These are phyloP conservation scores for Leccinum arenicola DNA, from an alignment of 768 basidiomycete genomes.

Conservation along the genomic window DNA sequence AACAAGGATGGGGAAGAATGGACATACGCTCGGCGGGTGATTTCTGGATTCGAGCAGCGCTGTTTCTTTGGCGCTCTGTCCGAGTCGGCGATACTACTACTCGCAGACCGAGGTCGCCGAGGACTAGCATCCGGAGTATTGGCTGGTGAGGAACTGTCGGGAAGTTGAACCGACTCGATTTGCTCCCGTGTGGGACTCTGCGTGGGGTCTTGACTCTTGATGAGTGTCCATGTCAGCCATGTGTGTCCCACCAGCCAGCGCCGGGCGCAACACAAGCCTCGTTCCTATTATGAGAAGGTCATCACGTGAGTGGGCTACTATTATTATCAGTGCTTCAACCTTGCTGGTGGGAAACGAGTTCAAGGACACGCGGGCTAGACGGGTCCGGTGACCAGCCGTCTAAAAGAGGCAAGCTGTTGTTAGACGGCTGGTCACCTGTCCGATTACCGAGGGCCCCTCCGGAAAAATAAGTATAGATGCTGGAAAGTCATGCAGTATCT, in stretches of 20 bases:
- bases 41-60: background rate
- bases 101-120: background rate
- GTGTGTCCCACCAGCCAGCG: background rate
- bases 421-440: too few species aligned
- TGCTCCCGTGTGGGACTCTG: background rate
- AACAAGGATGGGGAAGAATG: background rate
- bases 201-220: background rate
- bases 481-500: too few species aligned
- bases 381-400: too few species aligned
- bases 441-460: background rate
- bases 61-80: background rate
- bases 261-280: too few species aligned
- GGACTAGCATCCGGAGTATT: background rate
- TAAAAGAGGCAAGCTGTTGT: too few species aligned
- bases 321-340: too few species aligned
- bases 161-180: background rate
- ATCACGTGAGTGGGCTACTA: background rate
- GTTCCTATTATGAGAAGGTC: background rate
- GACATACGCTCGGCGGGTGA: background rate
- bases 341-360: too few species aligned
- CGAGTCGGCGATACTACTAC: background rate
- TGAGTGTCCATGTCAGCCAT: background rate
- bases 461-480: background rate
- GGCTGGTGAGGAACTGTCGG: background rate
- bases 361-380: too few species aligned